Base-by-base conservation (phyloP, 2,329 filamentous ascomycete genomes). In the Plectosphaerella sp. region DNA sequence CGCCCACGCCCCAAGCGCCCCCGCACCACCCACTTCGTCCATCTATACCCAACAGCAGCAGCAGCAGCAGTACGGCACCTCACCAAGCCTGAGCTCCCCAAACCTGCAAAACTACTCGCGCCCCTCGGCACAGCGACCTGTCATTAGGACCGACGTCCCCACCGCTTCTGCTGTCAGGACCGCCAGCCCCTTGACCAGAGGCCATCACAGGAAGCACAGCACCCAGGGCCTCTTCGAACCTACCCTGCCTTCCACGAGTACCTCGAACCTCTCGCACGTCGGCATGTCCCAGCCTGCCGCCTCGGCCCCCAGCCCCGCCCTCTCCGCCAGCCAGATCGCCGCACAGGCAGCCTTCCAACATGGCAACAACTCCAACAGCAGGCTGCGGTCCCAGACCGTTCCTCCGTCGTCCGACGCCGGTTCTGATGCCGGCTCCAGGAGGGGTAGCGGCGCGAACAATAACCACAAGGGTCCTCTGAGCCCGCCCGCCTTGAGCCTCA, bases 151-250 rank as follows among this genome's bases (percentile, higher is more conserved):
- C 58, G 57, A 64, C 57, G 20, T 61, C 64, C 52, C 69, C 63
- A 48, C 57, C 59, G 28, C 11, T 12, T 51, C 64, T 61, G 54
- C 57, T n/a, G 57, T 58, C 20, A 57, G 58, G 6, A 58, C 59
- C 7, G 54, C 59, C 51, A 50, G 62, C 62, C 69, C 68, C 60
- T 46, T 57, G 18, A 57, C 57, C 49, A 73, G 71, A 55, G 66
- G 64, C 22, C 48, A 49, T 24, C 69, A 80, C 65, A 69, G 86
- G 69, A 86, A 84, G 58, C 80, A 88, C 61, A 89, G 89, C 55
- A 88, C 82, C 9, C 87, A 89, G 65, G 89, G 89, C 61, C 82
- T 86, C 62, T 92, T 92, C 63, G 88, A 92, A 64, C 83, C 88
- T 42, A 84, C 80, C 20, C 73, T 92, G 47, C 86, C 88, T 20